Conservation (phyloP, 148 eudicot species). For the Beta vulgaris region DNA sequence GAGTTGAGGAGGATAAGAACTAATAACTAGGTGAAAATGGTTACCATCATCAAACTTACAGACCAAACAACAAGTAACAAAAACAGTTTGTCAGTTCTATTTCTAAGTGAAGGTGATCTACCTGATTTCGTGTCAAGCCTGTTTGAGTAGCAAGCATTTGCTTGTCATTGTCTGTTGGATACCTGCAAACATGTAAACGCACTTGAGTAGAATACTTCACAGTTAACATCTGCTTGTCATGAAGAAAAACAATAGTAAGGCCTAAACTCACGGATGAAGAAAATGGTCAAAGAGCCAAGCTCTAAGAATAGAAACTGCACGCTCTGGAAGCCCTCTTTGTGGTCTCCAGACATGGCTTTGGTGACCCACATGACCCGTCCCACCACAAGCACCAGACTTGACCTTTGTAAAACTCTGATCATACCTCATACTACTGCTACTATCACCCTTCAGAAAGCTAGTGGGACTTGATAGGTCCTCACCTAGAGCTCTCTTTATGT, state of each 20-base stretch:
- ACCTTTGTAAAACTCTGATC: conserved; percentile 38
- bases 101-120: conserved; percentile 24
- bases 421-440: conserved; percentile 34
- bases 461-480: conserved; percentile 33
- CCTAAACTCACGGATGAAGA: conserved; percentile 75
- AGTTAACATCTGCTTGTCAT: background rate
- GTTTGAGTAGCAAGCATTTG: conserved; percentile 81
- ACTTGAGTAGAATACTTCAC: background rate
- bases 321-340: conserved; percentile 91
- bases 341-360: conserved; percentile 72
- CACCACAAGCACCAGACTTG: conserved; percentile 25
- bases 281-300: conserved; percentile 92
- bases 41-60: too few relatives aligned
- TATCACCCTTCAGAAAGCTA: conserved; percentile 29
- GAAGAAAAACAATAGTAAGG: background rate
- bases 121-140: conserved; percentile 82
- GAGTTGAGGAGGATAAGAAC: too few relatives aligned
- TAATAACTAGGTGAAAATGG: too few relatives aligned
- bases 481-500: conserved; percentile 39
- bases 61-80: too few relatives aligned
- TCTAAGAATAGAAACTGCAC: conserved; percentile 71
- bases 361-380: conserved; percentile 6
- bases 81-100: too few relatives aligned
- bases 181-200: conserved; percentile 33
- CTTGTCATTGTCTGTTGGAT: conserved; percentile 83